Base-by-base conservation (phyloP, 768 basidiomycete genomes). In the Russula brevipes region DNA sequence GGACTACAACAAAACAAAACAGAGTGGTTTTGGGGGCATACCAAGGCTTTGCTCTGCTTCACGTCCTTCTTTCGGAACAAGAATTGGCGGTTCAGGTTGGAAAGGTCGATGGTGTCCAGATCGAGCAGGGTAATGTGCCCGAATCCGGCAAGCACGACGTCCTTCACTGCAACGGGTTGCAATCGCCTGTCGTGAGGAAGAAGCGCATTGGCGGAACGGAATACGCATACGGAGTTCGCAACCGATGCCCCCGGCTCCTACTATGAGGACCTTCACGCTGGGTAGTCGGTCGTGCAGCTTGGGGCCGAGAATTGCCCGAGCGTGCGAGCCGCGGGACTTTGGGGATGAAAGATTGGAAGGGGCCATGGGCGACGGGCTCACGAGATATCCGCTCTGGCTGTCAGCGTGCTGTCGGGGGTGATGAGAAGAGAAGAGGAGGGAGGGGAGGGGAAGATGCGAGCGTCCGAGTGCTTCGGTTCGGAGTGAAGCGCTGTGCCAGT, bases 91-190 rank as follows among this genome's bases (percentile, higher is more conserved):
- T 99, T 99, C 57, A 98, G 79, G 73, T 99, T 99, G 54, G 94
- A 96, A 47, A 99, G 80, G 80, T 99, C 96, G 73, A 99, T 99
- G 19, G 96, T 99, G 76, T 99, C 96, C 66, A 99, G 81, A 76
- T 99, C 96, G 62, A 99, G 81, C 54, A 97, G 82, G 0, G 94
- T 94, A 66, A 97, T 96, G 72, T 89, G 81, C 19, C 91, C 91
- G 69, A 98, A 98, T 35, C 95, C 95, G 1, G 92, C 88, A 54
- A 97, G 77, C 14, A 96, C 94, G 50, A 98, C 80, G 72, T 98
- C 98, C 79, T 99, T 99, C 69, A 99, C 94, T 97, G 64, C 11
- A 33, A 46, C 31, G 38, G 33, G 12, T 19, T 30, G 8, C 17
- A 24, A 42, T 46, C 30, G 14, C 8, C 17, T 19, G 33, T 54